Percentiles rank a stretch among this genome's conserved stretches.
Conservation (phyloP, 2,329 filamentous ascomycete genomes). For the Gremmenia infestans region DNA sequence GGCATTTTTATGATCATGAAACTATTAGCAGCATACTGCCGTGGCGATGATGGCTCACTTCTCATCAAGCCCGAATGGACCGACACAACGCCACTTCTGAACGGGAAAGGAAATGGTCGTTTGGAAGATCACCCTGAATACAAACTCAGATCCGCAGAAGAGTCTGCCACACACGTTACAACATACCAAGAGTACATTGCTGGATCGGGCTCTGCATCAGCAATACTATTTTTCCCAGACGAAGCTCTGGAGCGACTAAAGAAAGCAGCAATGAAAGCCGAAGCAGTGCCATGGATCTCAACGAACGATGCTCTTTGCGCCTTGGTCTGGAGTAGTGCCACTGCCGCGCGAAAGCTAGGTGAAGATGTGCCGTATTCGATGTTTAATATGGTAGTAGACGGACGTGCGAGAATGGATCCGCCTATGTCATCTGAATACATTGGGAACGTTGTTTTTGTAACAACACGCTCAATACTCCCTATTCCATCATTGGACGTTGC, state of each 20-base stretch:
- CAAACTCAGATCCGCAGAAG: no score
- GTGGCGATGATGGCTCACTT: neutral
- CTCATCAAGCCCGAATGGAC: constrained; percentile 3
- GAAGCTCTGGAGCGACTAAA: no score
- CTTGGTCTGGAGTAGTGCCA: neutral
- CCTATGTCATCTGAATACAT: constrained; percentile 1
- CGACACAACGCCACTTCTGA: neutral
- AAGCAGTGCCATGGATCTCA: neutral
- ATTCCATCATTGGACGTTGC: no score
- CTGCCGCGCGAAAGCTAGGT: neutral
- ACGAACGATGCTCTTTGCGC: constrained; percentile 4
- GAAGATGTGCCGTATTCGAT: neutral
- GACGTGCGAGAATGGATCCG: neutral
- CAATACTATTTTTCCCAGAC: no score
- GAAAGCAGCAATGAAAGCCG: no score
- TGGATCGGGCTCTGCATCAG: no score
- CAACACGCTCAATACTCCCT: no score
- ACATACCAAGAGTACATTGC: no score
- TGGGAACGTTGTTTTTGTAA: neutral
- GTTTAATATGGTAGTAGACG: constrained; percentile 4
- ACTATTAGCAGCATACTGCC: neutral
- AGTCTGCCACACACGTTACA: no score
- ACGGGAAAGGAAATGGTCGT: neutral
- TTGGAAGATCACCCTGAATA: neutral
- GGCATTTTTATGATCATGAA: constrained; percentile 2